A percentile compares a stretch with the other conserved stretches of the same genome.
Evolutionary conservation across 352 stramenopile genomes (phyloP).

Genomic region (Phytophthora meadii): DNA sequence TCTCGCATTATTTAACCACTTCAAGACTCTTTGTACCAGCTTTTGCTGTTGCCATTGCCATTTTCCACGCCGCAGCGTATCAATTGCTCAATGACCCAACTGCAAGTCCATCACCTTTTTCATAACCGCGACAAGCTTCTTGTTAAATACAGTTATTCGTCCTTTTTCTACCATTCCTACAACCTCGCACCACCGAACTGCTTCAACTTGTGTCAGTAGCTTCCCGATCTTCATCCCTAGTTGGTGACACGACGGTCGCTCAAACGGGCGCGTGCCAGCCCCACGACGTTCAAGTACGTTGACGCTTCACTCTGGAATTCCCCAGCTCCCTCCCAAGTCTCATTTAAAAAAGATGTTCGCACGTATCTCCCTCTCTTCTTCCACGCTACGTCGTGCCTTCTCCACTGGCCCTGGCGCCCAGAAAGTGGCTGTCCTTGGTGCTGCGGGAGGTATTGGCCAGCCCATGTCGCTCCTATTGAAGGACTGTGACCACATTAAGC

Average conservation of each 20-base stretch:
- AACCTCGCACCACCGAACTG: constrained; percentile 16
- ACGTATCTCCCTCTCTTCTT: constrained; percentile 20
- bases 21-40: too few relatives aligned
- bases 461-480: constrained; percentile 99
- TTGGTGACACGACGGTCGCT: constrained; percentile 20
- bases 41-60: background rate
- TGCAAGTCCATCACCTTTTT: constrained; percentile 9
- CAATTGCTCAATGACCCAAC: constrained; percentile 2
- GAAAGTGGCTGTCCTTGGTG: constrained; percentile 91
- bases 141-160: constrained; percentile 14
- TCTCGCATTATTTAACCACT: background rate
- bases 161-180: background rate
- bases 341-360: constrained; percentile 22
- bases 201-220: constrained; percentile 18
- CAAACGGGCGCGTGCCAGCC: constrained; percentile 10
- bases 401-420: constrained; percentile 67
- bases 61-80: background rate
- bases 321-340: constrained; percentile 19
- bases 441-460: constrained; percentile 98
- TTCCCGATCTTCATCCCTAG: background rate
- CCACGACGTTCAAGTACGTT: constrained; percentile 23
- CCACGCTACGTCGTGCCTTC: constrained; percentile 53
- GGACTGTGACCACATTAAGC: constrained; percentile 94
- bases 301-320: constrained; percentile 25
- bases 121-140: constrained; percentile 8